These are phyloP conservation scores for Exserohilum rostratum DNA, from an alignment of 2,329 filamentous ascomycete species.

Conservation along the genomic window DNA sequence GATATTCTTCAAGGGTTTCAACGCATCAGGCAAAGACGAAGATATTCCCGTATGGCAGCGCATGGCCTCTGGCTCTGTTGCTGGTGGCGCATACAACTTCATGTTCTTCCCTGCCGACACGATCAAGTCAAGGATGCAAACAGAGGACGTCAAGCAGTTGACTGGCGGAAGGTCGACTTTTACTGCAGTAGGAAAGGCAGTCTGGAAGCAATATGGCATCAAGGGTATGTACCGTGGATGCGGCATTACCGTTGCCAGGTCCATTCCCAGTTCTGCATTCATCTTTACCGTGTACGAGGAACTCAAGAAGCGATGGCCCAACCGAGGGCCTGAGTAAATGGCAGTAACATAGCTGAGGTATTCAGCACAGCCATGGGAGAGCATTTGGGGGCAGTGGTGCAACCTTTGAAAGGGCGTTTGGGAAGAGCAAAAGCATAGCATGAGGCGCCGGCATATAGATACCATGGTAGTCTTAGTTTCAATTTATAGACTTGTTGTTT, in stretches of 20 bases:
- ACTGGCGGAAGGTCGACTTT: conserved; percentile 69
- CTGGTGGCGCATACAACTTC: conserved; percentile 95
- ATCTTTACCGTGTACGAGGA: conserved; percentile 97
- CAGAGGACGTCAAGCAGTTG: conserved; percentile 68
- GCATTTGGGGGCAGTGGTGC: not conserved
- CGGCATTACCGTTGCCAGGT: conserved; percentile 86
- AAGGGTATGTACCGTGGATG: conserved; percentile 91
- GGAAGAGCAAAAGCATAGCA: conserved; percentile 10
- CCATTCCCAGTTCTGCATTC: conserved; percentile 94
- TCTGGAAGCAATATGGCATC: conserved; percentile 85
- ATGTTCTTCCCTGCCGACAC: conserved; percentile 97
- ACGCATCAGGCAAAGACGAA: conserved; percentile 50
- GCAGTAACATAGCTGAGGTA: not conserved
- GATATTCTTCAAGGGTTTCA: conserved; percentile 67
- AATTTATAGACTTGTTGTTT: conserved; percentile 5
- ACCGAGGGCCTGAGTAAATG: conserved; percentile 16
- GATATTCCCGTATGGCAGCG: conserved; percentile 83
- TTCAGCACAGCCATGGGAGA: not conserved
- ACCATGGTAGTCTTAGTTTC: conserved; percentile 11
- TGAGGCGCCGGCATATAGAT: conserved; percentile 14
- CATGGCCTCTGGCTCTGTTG: conserved; percentile 82
- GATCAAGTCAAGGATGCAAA: conserved; percentile 97
- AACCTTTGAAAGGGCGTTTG: conserved; percentile 16
- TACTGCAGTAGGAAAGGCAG: conserved; percentile 68
- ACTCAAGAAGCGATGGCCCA: conserved; percentile 63